A percentile compares a stretch with the other conserved stretches of the same genome.
These are phyloP conservation scores for Ligustrum vulgare DNA, from an alignment of 257 asterid species.

Conservation along the genomic window DNA sequence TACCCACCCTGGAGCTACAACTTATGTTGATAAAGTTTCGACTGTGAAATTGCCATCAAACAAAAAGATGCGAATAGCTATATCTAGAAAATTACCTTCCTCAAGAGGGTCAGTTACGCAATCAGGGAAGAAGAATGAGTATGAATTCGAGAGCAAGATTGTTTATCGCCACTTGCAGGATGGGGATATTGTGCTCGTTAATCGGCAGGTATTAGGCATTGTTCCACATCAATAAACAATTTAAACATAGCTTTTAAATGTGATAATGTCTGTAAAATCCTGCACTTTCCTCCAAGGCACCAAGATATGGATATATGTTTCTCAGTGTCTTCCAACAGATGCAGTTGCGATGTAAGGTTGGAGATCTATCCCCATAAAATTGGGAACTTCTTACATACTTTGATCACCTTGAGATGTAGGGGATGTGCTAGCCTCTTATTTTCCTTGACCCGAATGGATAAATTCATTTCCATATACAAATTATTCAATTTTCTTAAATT, in stretches of 20 bases:
- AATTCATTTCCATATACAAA: background rate
- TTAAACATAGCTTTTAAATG: slow-evolving; percentile 16
- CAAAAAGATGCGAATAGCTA: slow-evolving; percentile 53
- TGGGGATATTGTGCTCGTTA: slow-evolving; percentile 97
- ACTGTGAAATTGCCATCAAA: slow-evolving; percentile 44
- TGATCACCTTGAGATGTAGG: background rate
- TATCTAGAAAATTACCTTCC: slow-evolving; percentile 82
- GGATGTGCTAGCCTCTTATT: background rate
- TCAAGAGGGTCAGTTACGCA: slow-evolving; percentile 69
- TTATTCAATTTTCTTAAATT: background rate
- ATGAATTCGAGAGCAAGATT: slow-evolving; percentile 81
- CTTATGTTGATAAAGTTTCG: slow-evolving; percentile 67
- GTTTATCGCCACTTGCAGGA: slow-evolving; percentile 92
- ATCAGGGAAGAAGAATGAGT: slow-evolving; percentile 57
- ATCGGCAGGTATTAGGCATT: slow-evolving; percentile 72
- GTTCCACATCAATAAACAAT: slow-evolving; percentile 14
- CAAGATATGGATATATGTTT: background rate
- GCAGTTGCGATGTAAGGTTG: background rate
- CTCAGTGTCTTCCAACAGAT: background rate
- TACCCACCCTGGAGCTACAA: slow-evolving; percentile 81
- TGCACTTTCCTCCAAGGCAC: background rate
- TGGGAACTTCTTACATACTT: background rate
- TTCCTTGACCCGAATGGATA: background rate
- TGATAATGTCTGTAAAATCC: background rate
- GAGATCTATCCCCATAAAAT: background rate